Evolutionary conservation across 768 basidiomycete genomes (phyloP).

Genomic region (Cytidiella melzeri): DNA sequence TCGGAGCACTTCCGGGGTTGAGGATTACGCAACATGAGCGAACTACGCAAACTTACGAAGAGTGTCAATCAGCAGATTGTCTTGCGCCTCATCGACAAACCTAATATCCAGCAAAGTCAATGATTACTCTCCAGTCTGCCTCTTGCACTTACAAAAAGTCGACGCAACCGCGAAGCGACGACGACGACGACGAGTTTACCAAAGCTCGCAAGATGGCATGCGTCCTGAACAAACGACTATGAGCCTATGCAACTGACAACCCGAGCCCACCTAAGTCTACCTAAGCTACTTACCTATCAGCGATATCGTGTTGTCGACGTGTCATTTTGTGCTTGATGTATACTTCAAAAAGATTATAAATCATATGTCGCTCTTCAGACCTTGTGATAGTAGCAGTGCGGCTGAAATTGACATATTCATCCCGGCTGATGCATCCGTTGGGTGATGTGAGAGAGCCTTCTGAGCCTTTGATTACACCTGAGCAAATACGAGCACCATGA

Average conservation of each 20-base stretch:
- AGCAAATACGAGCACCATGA: not conserved
- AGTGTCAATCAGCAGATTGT: conserved; percentile 62
- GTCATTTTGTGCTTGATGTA: conserved; percentile 46
- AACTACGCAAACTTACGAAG: conserved; percentile 35
- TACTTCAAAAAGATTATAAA: conserved; percentile 49
- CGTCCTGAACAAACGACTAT: conserved; percentile 32
- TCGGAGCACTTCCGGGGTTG: conserved; percentile 44
- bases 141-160: conserved; percentile 48
- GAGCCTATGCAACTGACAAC: no score
- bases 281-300: conserved; percentile 42
- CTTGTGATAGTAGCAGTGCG: conserved; percentile 49
- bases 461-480: conserved; percentile 61
- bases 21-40: not conserved
- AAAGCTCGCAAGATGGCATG: conserved; percentile 41
- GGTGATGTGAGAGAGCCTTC: conserved; percentile 38
- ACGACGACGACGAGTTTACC: conserved; percentile 28
- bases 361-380: conserved; percentile 29
- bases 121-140: not conserved
- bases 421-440: conserved; percentile 35
- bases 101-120: conserved; percentile 26
- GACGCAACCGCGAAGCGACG: conserved; percentile 19
- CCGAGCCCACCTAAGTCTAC: not conserved
- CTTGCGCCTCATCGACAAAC: conserved; percentile 66
- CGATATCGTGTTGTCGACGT: conserved; percentile 44
- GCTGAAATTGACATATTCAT: conserved; percentile 43